A percentile compares a stretch with the other conserved stretches of the same genome.
These are phyloP conservation scores for Stenocarpella maydis DNA, from an alignment of 2,329 filamentous ascomycete species.

Conservation along the genomic window DNA sequence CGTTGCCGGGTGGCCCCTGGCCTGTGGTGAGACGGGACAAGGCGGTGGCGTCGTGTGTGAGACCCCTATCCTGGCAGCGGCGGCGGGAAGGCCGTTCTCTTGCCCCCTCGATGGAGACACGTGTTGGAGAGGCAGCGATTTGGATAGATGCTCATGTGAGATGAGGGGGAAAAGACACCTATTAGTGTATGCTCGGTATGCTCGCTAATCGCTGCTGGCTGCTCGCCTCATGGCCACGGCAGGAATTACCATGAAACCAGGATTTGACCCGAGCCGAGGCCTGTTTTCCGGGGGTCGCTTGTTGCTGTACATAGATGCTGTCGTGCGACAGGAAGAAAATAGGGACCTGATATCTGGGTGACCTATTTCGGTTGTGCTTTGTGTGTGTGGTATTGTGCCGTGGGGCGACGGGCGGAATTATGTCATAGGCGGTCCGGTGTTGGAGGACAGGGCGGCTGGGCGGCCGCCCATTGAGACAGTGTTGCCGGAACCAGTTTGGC, in stretches of 20 bases:
- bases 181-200: not conserved
- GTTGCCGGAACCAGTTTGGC: constrained; percentile 15
- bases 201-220: too few relatives aligned
- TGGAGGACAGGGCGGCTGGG: constrained; percentile 13
- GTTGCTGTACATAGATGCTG: not conserved
- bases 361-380: constrained; percentile 1
- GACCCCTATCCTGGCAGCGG: constrained; percentile 15
- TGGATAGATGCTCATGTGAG: not conserved
- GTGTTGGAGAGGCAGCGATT: constrained; percentile 16
- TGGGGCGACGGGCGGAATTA: not conserved
- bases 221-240: not conserved
- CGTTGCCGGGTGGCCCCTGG: constrained; percentile 19
- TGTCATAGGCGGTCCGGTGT: constrained; percentile 15
- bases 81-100: constrained; percentile 20
- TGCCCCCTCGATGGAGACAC: constrained; percentile 22
- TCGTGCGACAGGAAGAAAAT: not conserved
- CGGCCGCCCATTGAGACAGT: constrained; percentile 23
- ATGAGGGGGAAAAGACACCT: not conserved
- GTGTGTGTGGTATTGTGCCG: not conserved
- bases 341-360: not conserved
- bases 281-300: not conserved
- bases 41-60: constrained; percentile 21
- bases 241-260: not conserved
- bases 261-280: not conserved
- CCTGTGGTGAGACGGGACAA: constrained; percentile 18